phyloP scores from a whole-genome alignment of 2,329 filamentous ascomycete species.

The Sclerotinia minor region DNA sequence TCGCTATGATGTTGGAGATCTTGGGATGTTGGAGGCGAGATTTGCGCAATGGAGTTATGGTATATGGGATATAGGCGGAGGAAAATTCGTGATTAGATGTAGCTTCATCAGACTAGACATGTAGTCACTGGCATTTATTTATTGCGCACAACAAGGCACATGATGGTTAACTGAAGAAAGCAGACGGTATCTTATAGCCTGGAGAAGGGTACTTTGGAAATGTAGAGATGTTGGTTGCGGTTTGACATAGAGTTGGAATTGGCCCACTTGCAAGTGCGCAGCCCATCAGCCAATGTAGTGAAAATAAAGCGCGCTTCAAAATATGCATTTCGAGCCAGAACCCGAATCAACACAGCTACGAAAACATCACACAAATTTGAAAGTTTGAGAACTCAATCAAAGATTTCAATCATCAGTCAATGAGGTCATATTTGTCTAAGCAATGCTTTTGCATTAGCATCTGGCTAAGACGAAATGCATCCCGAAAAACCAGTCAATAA shows the following conservation, averaged over 20 bases:
- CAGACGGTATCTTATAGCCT: too few relatives aligned
- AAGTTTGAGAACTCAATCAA: background rate
- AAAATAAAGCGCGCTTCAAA: background rate
- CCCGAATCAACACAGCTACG: background rate
- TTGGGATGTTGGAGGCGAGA: background rate
- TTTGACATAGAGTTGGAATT: too few relatives aligned
- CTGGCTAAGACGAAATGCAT: constrained; percentile 25
- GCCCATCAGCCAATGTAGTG: too few relatives aligned
- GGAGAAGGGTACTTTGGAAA: too few relatives aligned
- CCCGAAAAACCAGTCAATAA: constrained; percentile 23
- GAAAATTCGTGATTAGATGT: too few relatives aligned
- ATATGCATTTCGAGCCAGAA: background rate
- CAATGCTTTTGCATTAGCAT: constrained; percentile 24
- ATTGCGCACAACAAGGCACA: background rate
- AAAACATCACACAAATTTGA: background rate
- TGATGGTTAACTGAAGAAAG: background rate
- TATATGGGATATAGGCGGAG: too few relatives aligned
- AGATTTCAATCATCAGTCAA: constrained; percentile 20
- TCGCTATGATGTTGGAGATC: background rate
- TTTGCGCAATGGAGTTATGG: background rate
- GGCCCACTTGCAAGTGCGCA: too few relatives aligned
- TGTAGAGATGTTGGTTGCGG: too few relatives aligned
- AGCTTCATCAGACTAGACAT: background rate
- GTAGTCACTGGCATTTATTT: background rate
- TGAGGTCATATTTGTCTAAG: constrained; percentile 26